Conservation (phyloP, 2,329 filamentous ascomycete species). For the Madurella mycetomatis region DNA sequence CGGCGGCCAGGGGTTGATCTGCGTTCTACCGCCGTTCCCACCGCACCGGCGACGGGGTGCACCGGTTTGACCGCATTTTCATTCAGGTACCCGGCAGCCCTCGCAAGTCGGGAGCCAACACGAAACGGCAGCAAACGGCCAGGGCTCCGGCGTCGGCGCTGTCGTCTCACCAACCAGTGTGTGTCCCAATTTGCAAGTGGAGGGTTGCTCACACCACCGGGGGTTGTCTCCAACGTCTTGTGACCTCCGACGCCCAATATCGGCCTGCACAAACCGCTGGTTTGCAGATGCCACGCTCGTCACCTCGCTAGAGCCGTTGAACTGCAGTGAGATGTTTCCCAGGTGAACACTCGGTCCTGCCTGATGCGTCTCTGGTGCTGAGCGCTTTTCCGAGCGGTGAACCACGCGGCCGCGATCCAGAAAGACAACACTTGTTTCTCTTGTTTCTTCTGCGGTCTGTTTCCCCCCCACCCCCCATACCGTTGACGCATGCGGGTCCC, state of each 20-base stretch:
- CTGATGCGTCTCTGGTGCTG: too few relatives aligned
- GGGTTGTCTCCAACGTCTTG: background rate
- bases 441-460: too few relatives aligned
- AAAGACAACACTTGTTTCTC: too few relatives aligned
- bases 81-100: slow-evolving; percentile 2
- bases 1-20: background rate
- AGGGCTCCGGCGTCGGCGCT: slow-evolving; percentile 1
- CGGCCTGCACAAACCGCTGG: background rate
- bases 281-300: too few relatives aligned
- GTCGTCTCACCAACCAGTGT: background rate
- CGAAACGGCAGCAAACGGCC: background rate
- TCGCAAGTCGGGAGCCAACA: background rate
- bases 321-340: too few relatives aligned
- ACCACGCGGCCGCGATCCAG: too few relatives aligned
- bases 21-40: background rate
- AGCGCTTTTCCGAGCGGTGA: too few relatives aligned
- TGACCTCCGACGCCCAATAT: slow-evolving; percentile 3
- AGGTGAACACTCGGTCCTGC: too few relatives aligned
- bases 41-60: background rate
- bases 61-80: slow-evolving; percentile 4
- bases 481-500: background rate
- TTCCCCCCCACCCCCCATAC: background rate
- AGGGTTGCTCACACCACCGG: background rate
- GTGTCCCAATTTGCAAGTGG: background rate
- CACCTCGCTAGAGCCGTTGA: too few relatives aligned